These are phyloP conservation scores for Plasmodium knowlesi DNA, from an alignment of 169 alveolate genomes.

Conservation along the genomic window DNA sequence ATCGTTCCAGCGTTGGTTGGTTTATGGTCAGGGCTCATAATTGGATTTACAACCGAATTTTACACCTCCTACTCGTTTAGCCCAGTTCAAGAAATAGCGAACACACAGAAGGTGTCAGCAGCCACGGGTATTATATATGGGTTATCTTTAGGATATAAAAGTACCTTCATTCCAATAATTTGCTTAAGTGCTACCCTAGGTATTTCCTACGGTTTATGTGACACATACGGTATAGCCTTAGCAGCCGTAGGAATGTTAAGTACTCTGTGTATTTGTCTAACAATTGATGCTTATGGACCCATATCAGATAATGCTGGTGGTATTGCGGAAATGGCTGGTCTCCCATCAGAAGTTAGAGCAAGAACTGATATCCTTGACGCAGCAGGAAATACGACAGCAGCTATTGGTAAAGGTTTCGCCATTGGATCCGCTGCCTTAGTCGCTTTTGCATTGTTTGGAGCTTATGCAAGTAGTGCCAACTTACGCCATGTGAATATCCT, in stretches of 20 bases:
- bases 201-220: conserved; percentile 86
- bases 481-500: conserved; percentile 81
- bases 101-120: conserved; percentile 88
- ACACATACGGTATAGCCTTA: conserved; percentile 90
- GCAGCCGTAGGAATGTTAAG: conserved; percentile 94
- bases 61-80: conserved; percentile 89
- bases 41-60: conserved; percentile 89
- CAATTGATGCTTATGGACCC: conserved; percentile 94
- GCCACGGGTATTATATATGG: conserved; percentile 91
- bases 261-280: conserved; percentile 88
- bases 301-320: conserved; percentile 96
- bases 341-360: conserved; percentile 88
- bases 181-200: conserved; percentile 86
- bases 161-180: conserved; percentile 89
- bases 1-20: conserved; percentile 85
- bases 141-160: conserved; percentile 90
- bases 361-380: conserved; percentile 93
- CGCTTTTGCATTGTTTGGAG: conserved; percentile 92
- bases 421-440: conserved; percentile 94
- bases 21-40: conserved; percentile 87
- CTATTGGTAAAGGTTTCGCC: conserved; percentile 94
- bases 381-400: conserved; percentile 95
- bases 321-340: conserved; percentile 93
- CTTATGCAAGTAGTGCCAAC: conserved; percentile 89
- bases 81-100: conserved; percentile 91